Evolutionary conservation across 257 asterid species (phyloP), one percentile per base, ranked within the genome.

Genomic region (Orobanche coerulescens): DNA sequence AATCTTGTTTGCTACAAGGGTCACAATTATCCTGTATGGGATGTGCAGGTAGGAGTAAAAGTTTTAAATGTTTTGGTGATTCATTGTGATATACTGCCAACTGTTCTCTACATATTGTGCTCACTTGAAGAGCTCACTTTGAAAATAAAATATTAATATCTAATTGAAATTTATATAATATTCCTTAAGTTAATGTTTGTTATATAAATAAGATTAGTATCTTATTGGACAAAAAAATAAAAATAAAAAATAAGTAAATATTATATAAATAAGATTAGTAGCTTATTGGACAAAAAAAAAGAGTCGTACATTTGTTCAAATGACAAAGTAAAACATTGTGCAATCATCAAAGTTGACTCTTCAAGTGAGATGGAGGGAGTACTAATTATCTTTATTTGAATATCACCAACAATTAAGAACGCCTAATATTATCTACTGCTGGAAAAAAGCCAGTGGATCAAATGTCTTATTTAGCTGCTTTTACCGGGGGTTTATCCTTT

Each of bases 1-100:
- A 93, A 93, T 74, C 94, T 93, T 59, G 99, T 93, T 68, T 93
- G 99, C 87, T 93, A 93, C 87, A 93, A 93, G 78, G 94, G 97
- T 57, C 99, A 93, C 67, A 93, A 84, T 81, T 89, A 84, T 61
- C 99, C 99, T 18, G 97, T 93, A 50, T 93, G 99, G 99, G 99
- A 93, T 83, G 97, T 89, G 49, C 91, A 90, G 96, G 96, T 88
- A 63, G 62, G 52, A 39, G 20, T 36, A 13, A 36, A 31, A 24
- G 31, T 49, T 73, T 62, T 8, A 67, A 20, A 47, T 36, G 22
- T 67, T 61, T 20, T 28, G 50, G 61, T 55, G n/a, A 40, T 31
- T 33, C 23, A 56, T 1, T 58, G 42, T 25, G 42, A 16, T 46
- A 7, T 12, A 52, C 7, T 26, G 23, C 37, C 61, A 36, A 13